Evolutionary conservation across 2,329 filamentous ascomycete species (phyloP).

Genomic region (Ilyonectria robusta): DNA sequence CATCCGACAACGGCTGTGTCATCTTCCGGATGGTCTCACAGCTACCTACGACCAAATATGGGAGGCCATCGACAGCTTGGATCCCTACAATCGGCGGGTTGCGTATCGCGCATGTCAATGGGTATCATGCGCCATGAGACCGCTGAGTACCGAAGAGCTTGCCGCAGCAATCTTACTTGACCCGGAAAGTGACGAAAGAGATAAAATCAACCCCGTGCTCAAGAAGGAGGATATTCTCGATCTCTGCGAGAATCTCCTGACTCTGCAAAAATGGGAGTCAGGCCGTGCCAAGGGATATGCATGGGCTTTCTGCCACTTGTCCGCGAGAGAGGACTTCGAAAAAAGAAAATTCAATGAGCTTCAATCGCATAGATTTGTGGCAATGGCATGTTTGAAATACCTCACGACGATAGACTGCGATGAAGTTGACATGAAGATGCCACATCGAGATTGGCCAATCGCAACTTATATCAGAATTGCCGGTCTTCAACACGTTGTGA

Average conservation of each 20-base stretch:
- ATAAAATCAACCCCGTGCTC: not conserved
- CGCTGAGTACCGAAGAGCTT: too few species aligned
- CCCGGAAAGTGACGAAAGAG: not conserved
- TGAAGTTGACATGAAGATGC: too few species aligned
- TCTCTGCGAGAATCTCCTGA: conserved; percentile 21
- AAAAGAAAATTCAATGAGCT: not conserved
- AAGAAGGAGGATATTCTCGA: not conserved
- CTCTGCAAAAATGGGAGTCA: not conserved
- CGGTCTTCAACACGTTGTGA: too few species aligned
- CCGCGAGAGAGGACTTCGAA: conserved; percentile 21
- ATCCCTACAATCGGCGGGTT: too few species aligned
- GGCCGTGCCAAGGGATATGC: not conserved
- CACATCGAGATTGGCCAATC: too few species aligned
- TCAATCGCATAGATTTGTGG: too few species aligned
- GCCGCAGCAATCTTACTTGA: too few species aligned
- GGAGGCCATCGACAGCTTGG: too few species aligned
- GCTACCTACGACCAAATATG: not conserved
- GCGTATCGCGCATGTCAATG: not conserved
- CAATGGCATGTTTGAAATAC: too few species aligned
- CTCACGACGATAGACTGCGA: too few species aligned
- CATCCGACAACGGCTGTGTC: not conserved
- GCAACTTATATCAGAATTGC: too few species aligned
- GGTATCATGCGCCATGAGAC: conserved; percentile 3
- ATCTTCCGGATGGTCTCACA: not conserved
- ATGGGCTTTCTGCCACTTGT: conserved; percentile 25